Conservation (phyloP, 768 basidiomycete species). For the Boletus huronensis region DNA sequence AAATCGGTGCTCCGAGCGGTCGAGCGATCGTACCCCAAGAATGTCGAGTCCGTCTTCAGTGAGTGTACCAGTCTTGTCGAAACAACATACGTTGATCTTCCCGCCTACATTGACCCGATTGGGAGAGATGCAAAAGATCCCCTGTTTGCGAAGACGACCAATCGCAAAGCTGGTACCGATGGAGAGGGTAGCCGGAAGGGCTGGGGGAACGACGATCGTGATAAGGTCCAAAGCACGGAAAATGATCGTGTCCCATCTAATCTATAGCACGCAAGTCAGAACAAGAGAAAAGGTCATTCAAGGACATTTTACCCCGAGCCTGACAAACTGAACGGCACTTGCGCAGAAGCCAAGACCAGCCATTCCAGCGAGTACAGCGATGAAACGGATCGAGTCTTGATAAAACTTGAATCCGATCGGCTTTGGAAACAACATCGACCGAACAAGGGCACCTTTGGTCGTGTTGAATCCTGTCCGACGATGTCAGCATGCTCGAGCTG, state of each 20-base stretch:
- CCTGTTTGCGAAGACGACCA: conserved; percentile 75
- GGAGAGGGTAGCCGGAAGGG: conserved; percentile 92
- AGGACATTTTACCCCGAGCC: conserved; percentile 62
- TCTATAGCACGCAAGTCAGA: conserved; percentile 40
- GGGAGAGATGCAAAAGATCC: conserved; percentile 96
- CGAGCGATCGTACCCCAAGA: conserved; percentile 85
- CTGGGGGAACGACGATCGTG: conserved; percentile 96
- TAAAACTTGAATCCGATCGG: conserved; percentile 99
- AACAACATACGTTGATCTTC: conserved; percentile 95
- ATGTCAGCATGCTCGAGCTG: conserved; percentile 3
- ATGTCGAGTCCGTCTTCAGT: conserved; percentile 98
- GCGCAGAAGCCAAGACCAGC: conserved; percentile 89
- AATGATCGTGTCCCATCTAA: conserved; percentile 86
- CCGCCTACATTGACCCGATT: conserved; percentile 93
- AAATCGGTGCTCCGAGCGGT: conserved; percentile 72
- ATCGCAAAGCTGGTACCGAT: conserved; percentile 98
- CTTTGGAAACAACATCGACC: conserved; percentile 98
- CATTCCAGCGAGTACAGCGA: conserved; percentile 86
- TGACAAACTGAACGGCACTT: conserved; percentile 88
- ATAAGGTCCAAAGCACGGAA: conserved; percentile 92
- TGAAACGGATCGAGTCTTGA: conserved; percentile 86
- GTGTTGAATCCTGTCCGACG: conserved; percentile 81
- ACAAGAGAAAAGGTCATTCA: neutral
- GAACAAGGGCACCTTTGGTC: conserved; percentile 91
- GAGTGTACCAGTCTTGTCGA: conserved; percentile 98